phyloP scores from a whole-genome alignment of 2,329 filamentous ascomycete genomes.

The Pseudopyricularia javanii region DNA sequence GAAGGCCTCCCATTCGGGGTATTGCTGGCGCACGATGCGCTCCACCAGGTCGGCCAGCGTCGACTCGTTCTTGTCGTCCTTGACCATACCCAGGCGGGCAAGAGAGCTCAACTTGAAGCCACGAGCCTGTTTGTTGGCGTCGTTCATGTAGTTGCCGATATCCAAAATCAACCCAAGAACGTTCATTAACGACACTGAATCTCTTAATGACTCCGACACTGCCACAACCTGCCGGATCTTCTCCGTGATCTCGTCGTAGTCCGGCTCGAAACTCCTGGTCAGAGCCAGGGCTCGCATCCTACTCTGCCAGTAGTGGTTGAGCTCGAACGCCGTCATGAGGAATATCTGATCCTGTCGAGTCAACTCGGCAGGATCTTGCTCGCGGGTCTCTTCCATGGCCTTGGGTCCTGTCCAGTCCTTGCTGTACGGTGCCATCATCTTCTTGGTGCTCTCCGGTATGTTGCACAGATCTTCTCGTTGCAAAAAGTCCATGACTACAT shows the following conservation, averaged over 20 bases:
- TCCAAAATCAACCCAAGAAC: constrained; percentile 91
- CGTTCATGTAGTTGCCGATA: constrained; percentile 99
- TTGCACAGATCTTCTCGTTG: constrained; percentile 87
- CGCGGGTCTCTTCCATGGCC: constrained; percentile 62
- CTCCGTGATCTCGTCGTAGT: constrained; percentile 82
- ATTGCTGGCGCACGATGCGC: constrained; percentile 90
- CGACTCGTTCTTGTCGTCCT: constrained; percentile 97
- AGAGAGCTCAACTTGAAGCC: constrained; percentile 97
- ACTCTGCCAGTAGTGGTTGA: constrained; percentile 98
- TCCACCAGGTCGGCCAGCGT: constrained; percentile 94
- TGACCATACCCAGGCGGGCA: constrained; percentile 88
- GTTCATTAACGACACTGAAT: constrained; percentile 90
- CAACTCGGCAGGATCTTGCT: constrained; percentile 77
- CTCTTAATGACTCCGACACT: constrained; percentile 79
- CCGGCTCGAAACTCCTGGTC: constrained; percentile 70
- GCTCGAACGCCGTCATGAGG: constrained; percentile 80
- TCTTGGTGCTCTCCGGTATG: constrained; percentile 79
- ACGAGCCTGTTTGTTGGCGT: constrained; percentile 93
- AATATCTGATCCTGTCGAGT: constrained; percentile 95
- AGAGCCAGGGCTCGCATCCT: constrained; percentile 84
- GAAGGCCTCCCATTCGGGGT: constrained; percentile 90
- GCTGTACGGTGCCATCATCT: constrained; percentile 88
- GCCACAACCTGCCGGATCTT: constrained; percentile 78
- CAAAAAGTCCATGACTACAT: constrained; percentile 91
- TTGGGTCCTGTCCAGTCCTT: constrained; percentile 92